Base-by-base conservation (phyloP, 2,329 filamentous ascomycete species). In the Fusarium phyllophilum region DNA sequence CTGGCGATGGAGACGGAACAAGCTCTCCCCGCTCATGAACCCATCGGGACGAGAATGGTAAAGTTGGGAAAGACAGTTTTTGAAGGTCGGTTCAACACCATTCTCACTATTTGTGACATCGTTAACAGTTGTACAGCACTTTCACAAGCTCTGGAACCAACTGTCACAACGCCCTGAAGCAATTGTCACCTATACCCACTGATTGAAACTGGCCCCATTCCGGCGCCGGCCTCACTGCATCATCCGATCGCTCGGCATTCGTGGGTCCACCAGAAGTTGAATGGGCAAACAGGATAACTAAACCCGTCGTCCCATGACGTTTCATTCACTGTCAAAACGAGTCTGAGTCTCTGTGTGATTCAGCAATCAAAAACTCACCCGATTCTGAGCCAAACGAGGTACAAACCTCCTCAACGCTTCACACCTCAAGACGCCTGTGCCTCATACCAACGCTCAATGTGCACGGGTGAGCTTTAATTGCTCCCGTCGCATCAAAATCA, bases 171-270 rank as follows among this genome's bases (percentile, higher is more conserved):
- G 52, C 44, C 65, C 62, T 61, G 65, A 56, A 65, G 58, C 55
- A 68, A 57, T 58, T 48, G 56, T 52, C 52, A 69, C 59, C 41
- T 57, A 62, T 66, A 67, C 48, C 73, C 64, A 74, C 73, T 39
- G 55, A 59, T 39, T 68, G 66, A 58, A 51, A 51, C 33, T 58
- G 51, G 66, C 57, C 62, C 75, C 74, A 75, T 74, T 68, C 65
- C 74, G 74, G 75, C 74, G 73, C 75, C 76, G 68, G 66, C 62
- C 62, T 55, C 51, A n/a, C 51, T 75, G 46, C 72, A 78, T 78
- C 76, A 61, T 78, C 76, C 76, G 75, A 78, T 77, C 66, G 65
- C 68, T 76, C 72, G 72, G 74, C 67, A 65, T 60, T 68, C 76
- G 75, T 78, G 75, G 76, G 76, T 77, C 76, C 76, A 78, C 75